These are phyloP conservation scores for Boechera stricta DNA, from an alignment of 345 rosid species.

Conservation along the genomic window DNA sequence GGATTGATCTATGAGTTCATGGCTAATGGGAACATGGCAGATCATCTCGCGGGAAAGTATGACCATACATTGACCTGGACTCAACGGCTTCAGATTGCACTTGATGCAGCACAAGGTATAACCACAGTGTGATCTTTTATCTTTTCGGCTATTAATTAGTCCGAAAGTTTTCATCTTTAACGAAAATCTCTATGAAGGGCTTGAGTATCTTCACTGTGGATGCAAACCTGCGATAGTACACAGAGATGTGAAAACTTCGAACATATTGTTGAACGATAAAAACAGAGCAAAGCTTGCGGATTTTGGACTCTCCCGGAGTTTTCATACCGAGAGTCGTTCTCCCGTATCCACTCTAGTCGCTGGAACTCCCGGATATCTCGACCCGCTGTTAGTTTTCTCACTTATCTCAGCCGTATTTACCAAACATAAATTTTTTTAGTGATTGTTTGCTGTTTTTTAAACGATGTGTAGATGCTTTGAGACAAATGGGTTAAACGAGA, in stretches of 20 bases:
- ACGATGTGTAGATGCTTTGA: slow-evolving; percentile 32
- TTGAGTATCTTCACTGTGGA: slow-evolving; percentile 48
- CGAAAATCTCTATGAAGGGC: slow-evolving; percentile 30
- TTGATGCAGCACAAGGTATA: slow-evolving; percentile 48
- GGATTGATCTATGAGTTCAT: slow-evolving; percentile 46
- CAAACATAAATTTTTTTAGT: background rate
- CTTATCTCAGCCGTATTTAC: background rate
- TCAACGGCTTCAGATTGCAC: slow-evolving; percentile 38
- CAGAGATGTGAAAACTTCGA: slow-evolving; percentile 48
- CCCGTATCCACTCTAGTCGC: slow-evolving; percentile 35
- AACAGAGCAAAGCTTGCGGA: slow-evolving; percentile 51
- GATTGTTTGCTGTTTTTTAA: background rate
- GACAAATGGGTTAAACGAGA: slow-evolving; percentile 37
- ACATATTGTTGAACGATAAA: slow-evolving; percentile 48
- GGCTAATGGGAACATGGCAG: slow-evolving; percentile 45
- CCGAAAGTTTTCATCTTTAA: background rate
- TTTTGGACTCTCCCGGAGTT: slow-evolving; percentile 44
- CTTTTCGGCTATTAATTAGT: background rate
- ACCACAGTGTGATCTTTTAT: background rate
- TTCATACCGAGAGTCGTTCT: slow-evolving; percentile 41
- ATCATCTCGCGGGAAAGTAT: slow-evolving; percentile 39
- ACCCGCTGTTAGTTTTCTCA: slow-evolving; percentile 35
- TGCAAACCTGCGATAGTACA: slow-evolving; percentile 46
- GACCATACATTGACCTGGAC: slow-evolving; percentile 26
- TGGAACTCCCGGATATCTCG: slow-evolving; percentile 47